Conservation (phyloP, 306 rosid genomes). For the Trichosanthes cucumerina region DNA sequence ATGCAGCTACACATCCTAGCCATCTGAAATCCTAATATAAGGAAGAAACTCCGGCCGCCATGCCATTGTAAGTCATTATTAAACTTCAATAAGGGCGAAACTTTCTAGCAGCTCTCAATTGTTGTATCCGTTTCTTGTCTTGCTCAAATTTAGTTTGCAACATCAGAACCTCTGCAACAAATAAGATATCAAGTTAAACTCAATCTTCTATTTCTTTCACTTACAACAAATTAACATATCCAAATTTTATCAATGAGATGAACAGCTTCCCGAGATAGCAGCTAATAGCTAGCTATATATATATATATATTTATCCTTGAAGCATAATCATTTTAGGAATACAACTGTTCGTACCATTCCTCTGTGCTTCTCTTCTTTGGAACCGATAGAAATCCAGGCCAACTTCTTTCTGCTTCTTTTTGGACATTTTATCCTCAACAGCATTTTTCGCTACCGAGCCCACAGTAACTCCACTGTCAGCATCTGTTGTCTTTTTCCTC, state of each 20-base stretch:
- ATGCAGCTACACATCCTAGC: not conserved
- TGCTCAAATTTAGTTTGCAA: slow-evolving; percentile 78
- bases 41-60: no score
- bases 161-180: slow-evolving; percentile 65
- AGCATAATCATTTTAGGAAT: not conserved
- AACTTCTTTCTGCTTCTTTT: slow-evolving; percentile 54
- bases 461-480: slow-evolving; percentile 65
- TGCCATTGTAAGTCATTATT: no score
- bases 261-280: no score
- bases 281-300: no score
- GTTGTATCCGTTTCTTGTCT: slow-evolving; percentile 74
- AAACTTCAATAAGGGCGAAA: slow-evolving; percentile 71
- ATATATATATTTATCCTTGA: no score
- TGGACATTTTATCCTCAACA: slow-evolving; percentile 45
- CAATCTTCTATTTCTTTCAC: not conserved
- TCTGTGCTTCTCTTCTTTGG: slow-evolving; percentile 73
- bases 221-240: no score
- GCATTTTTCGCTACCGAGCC: slow-evolving; percentile 78
- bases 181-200: not conserved
- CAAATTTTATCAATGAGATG: no score
- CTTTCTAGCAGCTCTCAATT: slow-evolving; percentile 74
- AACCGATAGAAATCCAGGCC: slow-evolving; percentile 74
- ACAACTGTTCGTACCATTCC: slow-evolving; percentile 44
- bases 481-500: slow-evolving; percentile 77
- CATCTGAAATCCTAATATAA: not conserved